Evolutionary conservation across 805 yeast genomes (phyloP).

Genomic region (Metschnikowia noctiluminum): DNA sequence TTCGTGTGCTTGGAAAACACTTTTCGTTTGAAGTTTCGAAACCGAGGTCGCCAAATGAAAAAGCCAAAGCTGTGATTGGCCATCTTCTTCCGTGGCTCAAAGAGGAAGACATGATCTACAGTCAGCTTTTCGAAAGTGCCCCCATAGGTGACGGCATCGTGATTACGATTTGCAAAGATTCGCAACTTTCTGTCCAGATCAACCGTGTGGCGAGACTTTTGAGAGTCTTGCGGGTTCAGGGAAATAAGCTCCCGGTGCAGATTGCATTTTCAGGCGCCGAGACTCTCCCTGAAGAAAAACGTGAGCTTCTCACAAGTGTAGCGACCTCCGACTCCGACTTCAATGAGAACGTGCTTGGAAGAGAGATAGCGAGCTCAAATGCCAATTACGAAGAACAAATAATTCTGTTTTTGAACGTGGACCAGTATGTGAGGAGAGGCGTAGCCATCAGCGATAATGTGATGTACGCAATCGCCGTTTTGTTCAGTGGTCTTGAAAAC

Average conservation of each 20-base stretch:
- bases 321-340: conserved; percentile 6
- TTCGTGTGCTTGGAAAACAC: conserved; percentile 14
- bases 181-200: conserved; percentile 13
- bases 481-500: conserved; percentile 8
- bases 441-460: conserved; percentile 1
- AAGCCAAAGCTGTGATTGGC: not conserved
- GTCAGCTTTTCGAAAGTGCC: conserved; percentile 3
- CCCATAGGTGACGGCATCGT: conserved; percentile 32
- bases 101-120: not conserved
- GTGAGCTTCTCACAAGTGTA: not conserved
- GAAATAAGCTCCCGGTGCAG: conserved; percentile 30
- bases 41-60: not conserved
- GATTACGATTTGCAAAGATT: conserved; percentile 22
- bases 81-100: conserved; percentile 7
- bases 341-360: not conserved
- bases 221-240: conserved; percentile 23
- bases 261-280: conserved; percentile 19
- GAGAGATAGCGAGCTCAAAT: not conserved
- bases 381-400: conserved; percentile 17
- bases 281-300: conserved; percentile 5
- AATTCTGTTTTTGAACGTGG: conserved; percentile 27
- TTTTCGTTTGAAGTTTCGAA: not conserved
- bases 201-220: conserved; percentile 21
- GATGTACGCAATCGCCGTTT: not conserved
- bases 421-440: conserved; percentile 10